Conservation (phyloP, 2,329 filamentous ascomycete genomes). For the Monilinia aucupariae region DNA sequence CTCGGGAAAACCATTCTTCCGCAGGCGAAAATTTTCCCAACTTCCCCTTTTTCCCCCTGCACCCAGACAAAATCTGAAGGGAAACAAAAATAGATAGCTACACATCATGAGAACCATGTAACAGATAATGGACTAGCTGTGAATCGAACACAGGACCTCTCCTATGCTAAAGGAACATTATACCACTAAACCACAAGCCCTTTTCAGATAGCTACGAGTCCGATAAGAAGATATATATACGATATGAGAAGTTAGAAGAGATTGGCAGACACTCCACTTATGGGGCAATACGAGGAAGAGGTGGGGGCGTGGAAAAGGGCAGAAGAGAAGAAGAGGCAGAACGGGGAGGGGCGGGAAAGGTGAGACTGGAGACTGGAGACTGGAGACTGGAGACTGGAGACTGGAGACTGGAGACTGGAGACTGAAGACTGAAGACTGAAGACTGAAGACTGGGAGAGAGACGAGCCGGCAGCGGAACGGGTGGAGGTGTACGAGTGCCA, state of each 20-base stretch:
- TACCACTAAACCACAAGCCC: slow-evolving; percentile 4
- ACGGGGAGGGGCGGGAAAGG: background rate
- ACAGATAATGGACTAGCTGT: background rate
- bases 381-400: too few relatives aligned
- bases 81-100: background rate
- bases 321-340: background rate
- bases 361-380: background rate
- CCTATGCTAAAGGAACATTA: background rate
- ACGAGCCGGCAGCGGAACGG: too few relatives aligned
- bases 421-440: too few relatives aligned
- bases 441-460: too few relatives aligned
- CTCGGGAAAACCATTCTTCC: background rate
- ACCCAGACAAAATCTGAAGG: background rate
- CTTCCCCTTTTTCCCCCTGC: background rate
- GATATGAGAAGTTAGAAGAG: background rate
- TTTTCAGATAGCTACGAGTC: background rate
- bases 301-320: too few relatives aligned
- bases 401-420: too few relatives aligned
- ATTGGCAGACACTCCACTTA: too few relatives aligned
- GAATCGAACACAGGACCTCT: background rate
- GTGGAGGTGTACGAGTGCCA: too few relatives aligned
- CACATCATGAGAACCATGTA: rapidly evolving
- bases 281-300: too few relatives aligned
- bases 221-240: background rate
- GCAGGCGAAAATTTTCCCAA: background rate